These are phyloP conservation scores for Cladochytrium tenue DNA, from an alignment of 371 early-diverging fungal species.

Conservation along the genomic window DNA sequence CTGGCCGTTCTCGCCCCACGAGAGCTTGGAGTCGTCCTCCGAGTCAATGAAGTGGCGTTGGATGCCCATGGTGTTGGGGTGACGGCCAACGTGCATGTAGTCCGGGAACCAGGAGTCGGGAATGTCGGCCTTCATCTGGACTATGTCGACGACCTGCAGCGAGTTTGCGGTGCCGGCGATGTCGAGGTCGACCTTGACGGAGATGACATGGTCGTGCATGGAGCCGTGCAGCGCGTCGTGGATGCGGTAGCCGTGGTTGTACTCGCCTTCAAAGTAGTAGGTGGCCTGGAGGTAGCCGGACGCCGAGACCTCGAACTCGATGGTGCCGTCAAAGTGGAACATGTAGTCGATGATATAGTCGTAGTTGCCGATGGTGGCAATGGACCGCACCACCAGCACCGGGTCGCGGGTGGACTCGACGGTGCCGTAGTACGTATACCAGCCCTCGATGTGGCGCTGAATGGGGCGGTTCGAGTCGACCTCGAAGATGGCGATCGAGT, in stretches of 20 bases:
- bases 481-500: conserved; percentile 9
- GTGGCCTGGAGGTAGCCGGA: conserved; percentile 23
- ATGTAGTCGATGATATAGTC: conserved; percentile 24
- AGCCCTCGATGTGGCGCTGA: conserved; percentile 5
- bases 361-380: conserved; percentile 13
- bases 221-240: conserved; percentile 7
- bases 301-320: conserved; percentile 16
- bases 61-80: conserved; percentile 10
- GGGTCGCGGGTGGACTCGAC: background rate
- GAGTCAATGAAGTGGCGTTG: background rate
- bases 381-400: background rate
- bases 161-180: conserved; percentile 18
- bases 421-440: background rate
- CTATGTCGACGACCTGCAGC: conserved; percentile 4
- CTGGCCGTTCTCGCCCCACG: conserved; percentile 1
- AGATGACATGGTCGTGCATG: conserved; percentile 20
- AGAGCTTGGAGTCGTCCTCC: background rate
- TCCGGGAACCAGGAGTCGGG: conserved; percentile 4
- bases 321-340: conserved; percentile 20
- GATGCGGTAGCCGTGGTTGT: conserved; percentile 11
- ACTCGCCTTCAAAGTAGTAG: conserved; percentile 10
- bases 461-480: conserved; percentile 2
- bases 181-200: conserved; percentile 22
- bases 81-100: background rate
- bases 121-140: conserved; percentile 1